Evolutionary conservation across 108 stramenopile species (phyloP).

Genomic region (Nitzschia putrida): DNA sequence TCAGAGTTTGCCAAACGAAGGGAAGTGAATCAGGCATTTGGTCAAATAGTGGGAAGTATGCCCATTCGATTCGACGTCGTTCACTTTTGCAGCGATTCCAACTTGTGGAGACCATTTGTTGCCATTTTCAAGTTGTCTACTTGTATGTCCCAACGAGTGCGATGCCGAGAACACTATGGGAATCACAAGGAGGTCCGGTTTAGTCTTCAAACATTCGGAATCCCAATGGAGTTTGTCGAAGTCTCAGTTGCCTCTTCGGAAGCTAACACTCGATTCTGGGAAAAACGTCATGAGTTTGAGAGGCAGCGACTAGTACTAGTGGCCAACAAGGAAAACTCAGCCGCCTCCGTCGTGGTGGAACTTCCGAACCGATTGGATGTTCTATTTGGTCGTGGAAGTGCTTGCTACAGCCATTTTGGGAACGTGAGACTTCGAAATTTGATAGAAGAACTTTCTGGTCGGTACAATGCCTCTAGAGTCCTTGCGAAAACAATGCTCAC

Average conservation of each 20-base stretch:
- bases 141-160: neutral
- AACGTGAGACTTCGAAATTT: neutral
- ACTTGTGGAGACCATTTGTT: neutral
- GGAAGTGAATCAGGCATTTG: neutral
- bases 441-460: neutral
- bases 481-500: slow-evolving; percentile 1
- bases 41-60: neutral
- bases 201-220: slow-evolving; percentile 14
- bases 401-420: slow-evolving; percentile 3
- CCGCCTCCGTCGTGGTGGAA: no score
- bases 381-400: slow-evolving; percentile 24
- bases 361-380: slow-evolving; percentile 8
- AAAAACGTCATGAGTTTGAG: neutral
- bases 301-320: no score
- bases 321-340: no score
- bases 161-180: slow-evolving; percentile 4
- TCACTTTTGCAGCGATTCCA: slow-evolving; percentile 6
- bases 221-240: neutral
- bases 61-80: neutral
- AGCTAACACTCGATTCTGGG: neutral
- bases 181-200: neutral
- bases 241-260: no score
- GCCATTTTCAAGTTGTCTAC: neutral
- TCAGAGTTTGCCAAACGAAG: neutral
- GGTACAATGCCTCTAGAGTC: slow-evolving; percentile 9